phyloP scores from a whole-genome alignment of 176 grass and related monocot genomes.

The Alopecurus myosuroides region DNA sequence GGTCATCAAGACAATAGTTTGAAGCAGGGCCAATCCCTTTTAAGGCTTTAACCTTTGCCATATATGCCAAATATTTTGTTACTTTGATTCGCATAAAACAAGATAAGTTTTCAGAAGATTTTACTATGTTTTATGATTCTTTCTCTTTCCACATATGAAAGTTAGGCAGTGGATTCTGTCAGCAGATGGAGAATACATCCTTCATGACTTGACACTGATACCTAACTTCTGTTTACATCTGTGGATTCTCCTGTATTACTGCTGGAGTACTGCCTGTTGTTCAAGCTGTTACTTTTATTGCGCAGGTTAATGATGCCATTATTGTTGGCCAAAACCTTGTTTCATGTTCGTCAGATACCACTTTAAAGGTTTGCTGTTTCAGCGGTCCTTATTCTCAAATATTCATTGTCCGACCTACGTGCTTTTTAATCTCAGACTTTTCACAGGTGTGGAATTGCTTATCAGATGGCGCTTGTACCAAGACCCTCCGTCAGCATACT shows the following conservation, averaged over 20 bases:
- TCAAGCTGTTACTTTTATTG: conserved; percentile 11
- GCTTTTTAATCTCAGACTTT: conserved; percentile 17
- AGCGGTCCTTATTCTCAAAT: conserved; percentile 8
- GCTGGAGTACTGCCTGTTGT: not conserved
- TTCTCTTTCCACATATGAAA: not conserved
- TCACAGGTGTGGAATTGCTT: conserved; percentile 87
- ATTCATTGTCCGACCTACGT: not conserved
- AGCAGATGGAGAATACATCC: conserved; percentile 1
- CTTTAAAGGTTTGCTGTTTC: conserved; percentile 72
- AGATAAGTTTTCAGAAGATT: not conserved
- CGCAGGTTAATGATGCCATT: conserved; percentile 96
- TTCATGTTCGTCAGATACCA: conserved; percentile 96
- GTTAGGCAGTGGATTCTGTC: not conserved
- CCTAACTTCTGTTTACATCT: conserved; percentile 1
- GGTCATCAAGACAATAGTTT: not conserved
- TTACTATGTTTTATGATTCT: not conserved
- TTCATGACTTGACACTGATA: not conserved
- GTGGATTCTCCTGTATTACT: not conserved
- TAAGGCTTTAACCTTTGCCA: not conserved
- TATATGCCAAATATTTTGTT: not conserved
- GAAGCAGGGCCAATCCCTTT: not conserved
- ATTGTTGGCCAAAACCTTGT: conserved; percentile 80
- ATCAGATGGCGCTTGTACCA: conserved; percentile 76
- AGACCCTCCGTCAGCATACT: conserved; percentile 83
- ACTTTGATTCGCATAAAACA: conserved; percentile 1